phyloP scores from a whole-genome alignment of 805 yeast genomes.

The Pichia membranifaciens region DNA sequence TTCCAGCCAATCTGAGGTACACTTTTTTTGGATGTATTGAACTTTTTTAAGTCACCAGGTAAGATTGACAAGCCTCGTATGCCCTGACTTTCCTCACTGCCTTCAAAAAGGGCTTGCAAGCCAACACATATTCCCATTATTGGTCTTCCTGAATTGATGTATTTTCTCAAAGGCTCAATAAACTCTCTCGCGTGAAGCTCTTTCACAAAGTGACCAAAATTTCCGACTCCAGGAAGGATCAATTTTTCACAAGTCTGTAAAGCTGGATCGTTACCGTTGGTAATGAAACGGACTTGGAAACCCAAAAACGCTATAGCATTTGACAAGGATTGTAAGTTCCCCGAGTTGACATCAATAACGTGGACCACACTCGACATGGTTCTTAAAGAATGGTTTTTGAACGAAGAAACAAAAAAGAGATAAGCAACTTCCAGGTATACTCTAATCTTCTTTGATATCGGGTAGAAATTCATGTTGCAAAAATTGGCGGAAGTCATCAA shows the following conservation, averaged over 20 bases:
- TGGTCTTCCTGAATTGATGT: slow-evolving; percentile 73
- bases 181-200: slow-evolving; percentile 58
- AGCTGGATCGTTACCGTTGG: slow-evolving; percentile 48
- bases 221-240: slow-evolving; percentile 95
- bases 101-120: slow-evolving; percentile 72
- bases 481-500: too few species aligned
- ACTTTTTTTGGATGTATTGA: slow-evolving; percentile 59
- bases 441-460: too few species aligned
- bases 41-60: slow-evolving; percentile 49
- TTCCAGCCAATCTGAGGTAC: slow-evolving; percentile 99
- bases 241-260: slow-evolving; percentile 46
- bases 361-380: slow-evolving; percentile 36
- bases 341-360: slow-evolving; percentile 90
- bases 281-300: slow-evolving; percentile 57
- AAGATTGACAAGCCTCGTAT: slow-evolving; percentile 55
- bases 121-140: slow-evolving; percentile 98
- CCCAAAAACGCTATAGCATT: slow-evolving; percentile 84
- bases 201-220: slow-evolving; percentile 87
- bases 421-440: too few species aligned
- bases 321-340: slow-evolving; percentile 81
- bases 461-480: too few species aligned
- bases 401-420: too few species aligned
- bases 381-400: too few species aligned
- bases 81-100: slow-evolving; percentile 68
- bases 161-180: slow-evolving; percentile 56